Percentiles rank a stretch among this genome's conserved stretches.
Conservation (phyloP, 2,329 filamentous ascomycete genomes). For the Bipolaris bicolor region DNA sequence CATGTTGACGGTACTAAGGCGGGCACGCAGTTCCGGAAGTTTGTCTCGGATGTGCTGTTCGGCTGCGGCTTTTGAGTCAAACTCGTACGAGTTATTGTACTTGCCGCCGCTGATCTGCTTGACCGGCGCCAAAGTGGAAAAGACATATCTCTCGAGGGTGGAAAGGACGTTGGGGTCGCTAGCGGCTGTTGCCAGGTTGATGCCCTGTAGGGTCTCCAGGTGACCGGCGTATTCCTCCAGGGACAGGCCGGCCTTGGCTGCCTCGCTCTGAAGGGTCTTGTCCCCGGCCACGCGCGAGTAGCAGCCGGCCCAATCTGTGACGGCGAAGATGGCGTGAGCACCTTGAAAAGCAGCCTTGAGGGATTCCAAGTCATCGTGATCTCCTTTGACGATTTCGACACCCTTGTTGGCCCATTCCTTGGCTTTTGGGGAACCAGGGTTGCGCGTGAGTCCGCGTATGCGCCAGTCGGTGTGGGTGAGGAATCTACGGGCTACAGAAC, state of each 20-base stretch:
- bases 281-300: slow-evolving; percentile 43
- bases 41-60: slow-evolving; percentile 10
- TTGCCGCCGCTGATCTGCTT: slow-evolving; percentile 41
- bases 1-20: slow-evolving; percentile 12
- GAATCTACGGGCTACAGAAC: slow-evolving; percentile 33
- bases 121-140: slow-evolving; percentile 51
- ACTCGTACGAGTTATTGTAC: slow-evolving; percentile 47
- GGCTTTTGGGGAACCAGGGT: slow-evolving; percentile 47
- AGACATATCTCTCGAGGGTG: slow-evolving; percentile 53
- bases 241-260: slow-evolving; percentile 30
- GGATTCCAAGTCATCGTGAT: slow-evolving; percentile 22
- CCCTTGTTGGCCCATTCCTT: slow-evolving; percentile 33
- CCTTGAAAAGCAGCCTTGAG: slow-evolving; percentile 22
- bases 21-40: slow-evolving; percentile 3
- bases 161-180: slow-evolving; percentile 25
- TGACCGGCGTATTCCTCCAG: slow-evolving; percentile 47
- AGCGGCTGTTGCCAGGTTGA: slow-evolving; percentile 51
- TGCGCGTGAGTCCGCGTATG: slow-evolving; percentile 52
- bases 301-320: slow-evolving; percentile 39
- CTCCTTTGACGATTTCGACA: slow-evolving; percentile 25
- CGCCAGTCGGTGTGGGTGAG: slow-evolving; percentile 26
- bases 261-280: slow-evolving; percentile 17
- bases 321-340: slow-evolving; percentile 43
- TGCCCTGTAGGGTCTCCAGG: slow-evolving; percentile 39
- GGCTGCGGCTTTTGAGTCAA: slow-evolving; percentile 49